Evolutionary conservation across 169 alveolate genomes (phyloP), one percentile per base, ranked within the genome.

Genomic region (Plasmodium gaboni): DNA sequence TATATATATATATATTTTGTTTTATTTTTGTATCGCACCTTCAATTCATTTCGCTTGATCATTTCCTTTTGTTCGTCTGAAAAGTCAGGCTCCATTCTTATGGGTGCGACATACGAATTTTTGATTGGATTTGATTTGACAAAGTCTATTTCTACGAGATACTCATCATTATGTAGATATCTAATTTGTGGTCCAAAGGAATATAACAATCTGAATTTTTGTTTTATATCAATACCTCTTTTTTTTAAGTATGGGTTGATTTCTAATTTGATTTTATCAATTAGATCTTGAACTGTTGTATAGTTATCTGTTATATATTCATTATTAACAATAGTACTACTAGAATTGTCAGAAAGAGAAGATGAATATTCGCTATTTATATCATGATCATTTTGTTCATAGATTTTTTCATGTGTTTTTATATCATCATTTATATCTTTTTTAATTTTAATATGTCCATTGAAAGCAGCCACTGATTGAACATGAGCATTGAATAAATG

Each of bases 61-160:
- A 83, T 69, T 12, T 76, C 93, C 44, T 88, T 88, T 48, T 94
- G 94, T 51, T 92, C 94, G 63, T 69, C 78, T 0, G 95, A 71
- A 89, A 93, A 94, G 48, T 92, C 95, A 5, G 96, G 96, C 51
- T 91, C 95, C 69, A 94, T 74, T 44, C 96, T 48, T 8, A 94
- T 48, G 17, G 96, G 96, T 15, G 95, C 92, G 2, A 95, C 91
- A 38, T 91, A 88, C 8, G 91, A 53, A 78, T 93, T 94, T 42
- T 93, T 80, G 8, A 86, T 86, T 6, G 57, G 86, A 53, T 67
- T 86, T 19, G 86, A 70, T 60, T 86, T 86, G 15, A 86, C 86
- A 28, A 86, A 70, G 46, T 86, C 92, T 69, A 86, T 70, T 48
- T 19, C 64, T 70, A 86, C 60, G 8, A 86, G 55, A 22, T 57